phyloP scores from a whole-genome alignment of 371 early-diverging fungal genomes.

The Gilbertella persicaria region DNA sequence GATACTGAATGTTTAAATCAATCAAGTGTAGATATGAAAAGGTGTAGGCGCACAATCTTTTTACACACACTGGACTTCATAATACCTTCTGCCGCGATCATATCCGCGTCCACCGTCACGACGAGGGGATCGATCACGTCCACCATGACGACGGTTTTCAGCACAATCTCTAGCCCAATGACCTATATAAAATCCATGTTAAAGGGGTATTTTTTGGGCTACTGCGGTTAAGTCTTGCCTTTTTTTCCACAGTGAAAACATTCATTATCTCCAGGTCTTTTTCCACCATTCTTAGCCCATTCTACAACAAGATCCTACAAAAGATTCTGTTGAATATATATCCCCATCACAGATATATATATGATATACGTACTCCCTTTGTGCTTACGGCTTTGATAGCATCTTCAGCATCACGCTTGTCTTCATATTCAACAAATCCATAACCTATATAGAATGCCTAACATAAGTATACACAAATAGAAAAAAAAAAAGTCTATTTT shows the following conservation, averaged over 20 bases:
- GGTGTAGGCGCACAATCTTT: slow-evolving; percentile 5
- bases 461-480: not conserved
- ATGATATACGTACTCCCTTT: slow-evolving; percentile 27
- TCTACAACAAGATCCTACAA: slow-evolving; percentile 57
- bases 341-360: not conserved
- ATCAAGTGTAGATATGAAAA: not conserved
- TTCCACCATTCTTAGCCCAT: slow-evolving; percentile 63
- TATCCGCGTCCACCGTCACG: slow-evolving; percentile 17
- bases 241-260: slow-evolving; percentile 71
- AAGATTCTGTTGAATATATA: not conserved
- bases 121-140: slow-evolving; percentile 34
- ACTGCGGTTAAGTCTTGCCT: too few relatives aligned
- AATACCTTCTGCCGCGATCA: slow-evolving; percentile 45
- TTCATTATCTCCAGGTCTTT: slow-evolving; percentile 57
- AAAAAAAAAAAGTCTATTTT: slow-evolving; percentile 5
- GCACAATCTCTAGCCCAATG: slow-evolving; percentile 80
- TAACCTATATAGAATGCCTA: slow-evolving; percentile 57
- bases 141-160: slow-evolving; percentile 35
- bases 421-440: slow-evolving; percentile 76
- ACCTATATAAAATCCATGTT: slow-evolving; percentile 35
- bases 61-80: slow-evolving; percentile 20
- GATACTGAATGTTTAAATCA: too few relatives aligned
- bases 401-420: slow-evolving; percentile 73
- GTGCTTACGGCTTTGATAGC: slow-evolving; percentile 64
- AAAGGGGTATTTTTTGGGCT: not conserved